A percentile compares a stretch with the other conserved stretches of the same genome.
phyloP scores from a whole-genome alignment of 768 basidiomycete species.

The Sistotremastrum niveocremeum region DNA sequence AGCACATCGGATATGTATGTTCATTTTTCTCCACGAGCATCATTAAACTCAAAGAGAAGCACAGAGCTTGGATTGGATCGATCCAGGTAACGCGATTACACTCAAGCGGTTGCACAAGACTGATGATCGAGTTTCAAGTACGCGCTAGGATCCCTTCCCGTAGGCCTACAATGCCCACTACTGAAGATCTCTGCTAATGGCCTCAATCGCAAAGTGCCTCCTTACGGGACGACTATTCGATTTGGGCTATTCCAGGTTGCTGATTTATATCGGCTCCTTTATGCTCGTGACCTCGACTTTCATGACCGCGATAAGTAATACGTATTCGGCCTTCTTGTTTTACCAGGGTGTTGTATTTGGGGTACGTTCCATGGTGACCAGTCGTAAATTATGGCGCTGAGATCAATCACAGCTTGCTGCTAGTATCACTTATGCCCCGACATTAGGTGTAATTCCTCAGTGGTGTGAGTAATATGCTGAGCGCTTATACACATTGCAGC shows the following conservation, averaged over 20 bases:
- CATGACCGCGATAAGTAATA: conserved; percentile 15
- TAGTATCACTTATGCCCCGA: conserved; percentile 14
- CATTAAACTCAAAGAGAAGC: background rate
- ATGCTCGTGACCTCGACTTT: conserved; percentile 9
- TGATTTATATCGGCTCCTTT: conserved; percentile 6
- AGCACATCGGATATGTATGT: conserved; percentile 3
- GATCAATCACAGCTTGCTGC: conserved; percentile 8
- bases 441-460: conserved; percentile 12
- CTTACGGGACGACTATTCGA: conserved; percentile 14
- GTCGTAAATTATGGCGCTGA: background rate
- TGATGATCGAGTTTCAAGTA: conserved; percentile 7
- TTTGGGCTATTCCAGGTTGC: conserved; percentile 10
- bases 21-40: background rate
- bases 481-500: too few species aligned
- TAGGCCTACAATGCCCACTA: conserved; percentile 3
- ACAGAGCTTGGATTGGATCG: conserved; percentile 9
- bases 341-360: conserved; percentile 16
- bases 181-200: background rate
- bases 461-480: conserved; percentile 12
- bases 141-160: conserved; percentile 12
- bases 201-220: conserved; percentile 6
- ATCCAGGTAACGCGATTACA: conserved; percentile 6
- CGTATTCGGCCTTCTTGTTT: conserved; percentile 16
- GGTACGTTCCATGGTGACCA: conserved; percentile 4
- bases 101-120: background rate